Evolutionary conservation across 371 early-diverging fungal species (phyloP), one percentile per base, ranked within the genome.

Genomic region (Haplosporangium sp.): DNA sequence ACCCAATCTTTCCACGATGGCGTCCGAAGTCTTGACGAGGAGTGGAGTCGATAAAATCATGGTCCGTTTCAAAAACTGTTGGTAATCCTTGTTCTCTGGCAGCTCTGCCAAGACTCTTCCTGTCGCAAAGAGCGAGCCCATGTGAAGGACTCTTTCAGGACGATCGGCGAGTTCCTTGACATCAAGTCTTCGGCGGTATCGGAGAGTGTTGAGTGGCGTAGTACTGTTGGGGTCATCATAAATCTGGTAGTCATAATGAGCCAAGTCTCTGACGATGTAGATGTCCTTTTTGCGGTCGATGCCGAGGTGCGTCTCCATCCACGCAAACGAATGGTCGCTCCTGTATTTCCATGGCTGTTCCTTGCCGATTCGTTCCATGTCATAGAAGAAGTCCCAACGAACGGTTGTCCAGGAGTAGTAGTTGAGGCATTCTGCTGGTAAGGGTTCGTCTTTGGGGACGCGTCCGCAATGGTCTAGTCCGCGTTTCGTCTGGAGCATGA

Each of bases 321-420:
- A 77, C 40, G 67, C 53, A 29, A 67, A 77, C 11, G 77, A 77
- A 38, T 77, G 77, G 55, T 77, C 77, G 18, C 43, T 46, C 23
- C 72, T 52, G 58, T 45, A 61, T 36, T 59, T 71, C 63, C 67
- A 64, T 6, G 72, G 77, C 18, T 77, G 77, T n/a, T 80, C 45
- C 18, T 74, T 47, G 50, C 74, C 23, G 21, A 87, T 74, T 54
- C 72, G 73, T 0, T 47, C 66, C 62, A 89, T 74, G 56, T 87
- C 84, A 57, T 87, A 89, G 58, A 89, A 87, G 55, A 89, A 89
- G 7, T 83, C 80, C 89, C 87, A 89, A 0, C 86, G 86, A 43
- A 89, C 83, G 0, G 77, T 74, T 14, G 89, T 89, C 87, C 87
- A 89, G 6, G 86, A 81, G 59, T 71, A 81, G 61, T 86, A 87